These are phyloP conservation scores for Magnolia officinalis DNA, from an alignment of 164 flowering plant genomes.

Conservation along the genomic window DNA sequence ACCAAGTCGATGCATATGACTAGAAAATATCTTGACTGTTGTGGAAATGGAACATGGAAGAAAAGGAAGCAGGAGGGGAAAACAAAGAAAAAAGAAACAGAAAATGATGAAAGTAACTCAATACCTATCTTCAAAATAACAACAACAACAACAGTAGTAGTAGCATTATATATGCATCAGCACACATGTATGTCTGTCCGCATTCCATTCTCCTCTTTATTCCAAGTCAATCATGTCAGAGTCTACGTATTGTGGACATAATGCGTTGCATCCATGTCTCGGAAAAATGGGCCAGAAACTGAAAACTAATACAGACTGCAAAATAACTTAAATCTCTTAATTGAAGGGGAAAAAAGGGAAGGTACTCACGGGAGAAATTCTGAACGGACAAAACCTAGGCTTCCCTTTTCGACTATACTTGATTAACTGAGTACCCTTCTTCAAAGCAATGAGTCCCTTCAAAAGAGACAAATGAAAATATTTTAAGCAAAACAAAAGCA, in stretches of 20 bases:
- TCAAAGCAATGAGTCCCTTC: constrained; percentile 80
- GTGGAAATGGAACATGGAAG: too few species aligned
- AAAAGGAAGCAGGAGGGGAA: too few species aligned
- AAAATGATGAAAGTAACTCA: too few species aligned
- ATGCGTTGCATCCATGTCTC: background rate
- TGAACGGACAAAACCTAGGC: constrained; percentile 82
- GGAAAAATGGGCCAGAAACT: too few species aligned
- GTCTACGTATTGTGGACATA: background rate
- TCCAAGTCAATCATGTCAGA: background rate
- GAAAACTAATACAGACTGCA: background rate
- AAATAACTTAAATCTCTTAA: background rate
- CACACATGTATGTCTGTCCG: background rate
- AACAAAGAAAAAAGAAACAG: too few species aligned
- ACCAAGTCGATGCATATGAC: too few species aligned
- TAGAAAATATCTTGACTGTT: too few species aligned
- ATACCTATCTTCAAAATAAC: too few species aligned
- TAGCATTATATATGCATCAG: background rate
- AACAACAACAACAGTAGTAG: background rate
- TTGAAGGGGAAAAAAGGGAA: background rate
- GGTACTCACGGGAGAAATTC: constrained; percentile 69
- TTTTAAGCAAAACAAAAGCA: constrained; percentile 6
- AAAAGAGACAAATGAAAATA: constrained; percentile 11
- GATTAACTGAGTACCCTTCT: constrained; percentile 85
- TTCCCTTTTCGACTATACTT: constrained; percentile 92
- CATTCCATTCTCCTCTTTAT: background rate